Evolutionary conservation across 306 rosid genomes (phyloP).

Genomic region (Trifolium repens): DNA sequence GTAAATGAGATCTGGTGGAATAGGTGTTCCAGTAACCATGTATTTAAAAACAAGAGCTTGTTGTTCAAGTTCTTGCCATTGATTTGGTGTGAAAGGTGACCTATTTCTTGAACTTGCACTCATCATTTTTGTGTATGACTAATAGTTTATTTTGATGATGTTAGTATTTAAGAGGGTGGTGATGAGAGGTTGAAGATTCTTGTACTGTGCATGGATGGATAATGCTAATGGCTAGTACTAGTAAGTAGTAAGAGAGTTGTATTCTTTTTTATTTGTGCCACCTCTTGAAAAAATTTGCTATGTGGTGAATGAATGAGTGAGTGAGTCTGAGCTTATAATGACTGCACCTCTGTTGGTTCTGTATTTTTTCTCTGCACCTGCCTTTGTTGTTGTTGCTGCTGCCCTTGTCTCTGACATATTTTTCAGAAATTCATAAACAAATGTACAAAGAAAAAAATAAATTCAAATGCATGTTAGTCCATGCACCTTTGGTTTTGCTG

Average conservation of each 20-base stretch:
- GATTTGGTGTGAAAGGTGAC: slow-evolving; percentile 83
- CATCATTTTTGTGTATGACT: slow-evolving; percentile 49
- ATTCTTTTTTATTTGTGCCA: slow-evolving; percentile 34
- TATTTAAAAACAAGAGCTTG: slow-evolving; percentile 94
- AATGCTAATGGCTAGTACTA: slow-evolving; percentile 40
- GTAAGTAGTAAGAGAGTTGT: neutral
- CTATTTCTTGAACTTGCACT: slow-evolving; percentile 60
- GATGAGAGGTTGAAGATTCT: slow-evolving; percentile 43
- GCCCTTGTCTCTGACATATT: slow-evolving; percentile 71
- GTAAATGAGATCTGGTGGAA: slow-evolving; percentile 86
- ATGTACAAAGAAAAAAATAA: slow-evolving; percentile 34
- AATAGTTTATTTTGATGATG: no score
- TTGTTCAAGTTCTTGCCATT: slow-evolving; percentile 99
- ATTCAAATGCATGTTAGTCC: slow-evolving; percentile 50
- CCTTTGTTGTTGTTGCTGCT: slow-evolving; percentile 56
- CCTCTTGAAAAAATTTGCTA: slow-evolving; percentile 37
- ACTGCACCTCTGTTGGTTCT: slow-evolving; percentile 79
- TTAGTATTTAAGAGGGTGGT: neutral
- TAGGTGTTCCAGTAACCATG: slow-evolving; percentile 87
- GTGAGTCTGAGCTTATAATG: slow-evolving; percentile 78
- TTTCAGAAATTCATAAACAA: slow-evolving; percentile 62
- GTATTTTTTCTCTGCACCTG: slow-evolving; percentile 64
- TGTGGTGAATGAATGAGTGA: slow-evolving; percentile 54
- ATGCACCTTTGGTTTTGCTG: slow-evolving; percentile 56
- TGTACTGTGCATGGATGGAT: slow-evolving; percentile 64